Conservation (phyloP, 2,329 filamentous ascomycete species). For the Penicillium olsonii region DNA sequence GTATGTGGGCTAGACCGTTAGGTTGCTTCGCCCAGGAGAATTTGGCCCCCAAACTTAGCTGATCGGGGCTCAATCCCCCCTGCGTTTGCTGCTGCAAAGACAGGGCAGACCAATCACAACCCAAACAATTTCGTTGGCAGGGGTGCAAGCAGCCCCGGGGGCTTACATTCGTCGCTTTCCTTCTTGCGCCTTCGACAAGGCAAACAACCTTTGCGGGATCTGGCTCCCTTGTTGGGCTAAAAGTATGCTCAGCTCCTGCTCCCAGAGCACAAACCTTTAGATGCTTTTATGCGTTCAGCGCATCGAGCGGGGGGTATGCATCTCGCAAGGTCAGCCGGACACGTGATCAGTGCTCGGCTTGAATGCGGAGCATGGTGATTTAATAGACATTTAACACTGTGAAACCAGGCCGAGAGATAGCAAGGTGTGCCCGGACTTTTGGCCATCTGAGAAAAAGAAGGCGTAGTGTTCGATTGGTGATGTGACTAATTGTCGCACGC, state of each 20-base stretch:
- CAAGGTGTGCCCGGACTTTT: no score
- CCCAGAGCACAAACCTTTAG: background rate
- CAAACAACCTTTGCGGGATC: constrained; percentile 10
- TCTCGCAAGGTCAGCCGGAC: constrained; percentile 1
- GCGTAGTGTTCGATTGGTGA: background rate
- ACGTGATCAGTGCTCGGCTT: constrained; percentile 10
- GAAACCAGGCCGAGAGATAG: no score
- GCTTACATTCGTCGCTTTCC: constrained; percentile 18
- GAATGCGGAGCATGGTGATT: background rate
- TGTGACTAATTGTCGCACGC: background rate
- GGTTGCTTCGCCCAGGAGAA: background rate
- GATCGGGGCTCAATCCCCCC: background rate
- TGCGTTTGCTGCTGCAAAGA: background rate
- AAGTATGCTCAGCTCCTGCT: background rate
- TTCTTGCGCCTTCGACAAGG: constrained; percentile 18
- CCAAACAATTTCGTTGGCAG: constrained; percentile 15
- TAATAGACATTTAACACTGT: no score
- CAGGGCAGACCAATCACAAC: constrained; percentile 9
- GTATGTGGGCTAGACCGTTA: background rate
- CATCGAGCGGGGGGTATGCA: background rate
- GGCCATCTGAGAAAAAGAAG: background rate
- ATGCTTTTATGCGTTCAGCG: background rate
- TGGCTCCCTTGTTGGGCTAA: background rate
- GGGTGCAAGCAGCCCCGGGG: constrained; percentile 16
- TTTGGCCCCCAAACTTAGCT: background rate